Percentiles rank a stretch among this genome's conserved stretches.
Conservation (phyloP, 2,329 filamentous ascomycete genomes). For the Xylariaceae sp. region DNA sequence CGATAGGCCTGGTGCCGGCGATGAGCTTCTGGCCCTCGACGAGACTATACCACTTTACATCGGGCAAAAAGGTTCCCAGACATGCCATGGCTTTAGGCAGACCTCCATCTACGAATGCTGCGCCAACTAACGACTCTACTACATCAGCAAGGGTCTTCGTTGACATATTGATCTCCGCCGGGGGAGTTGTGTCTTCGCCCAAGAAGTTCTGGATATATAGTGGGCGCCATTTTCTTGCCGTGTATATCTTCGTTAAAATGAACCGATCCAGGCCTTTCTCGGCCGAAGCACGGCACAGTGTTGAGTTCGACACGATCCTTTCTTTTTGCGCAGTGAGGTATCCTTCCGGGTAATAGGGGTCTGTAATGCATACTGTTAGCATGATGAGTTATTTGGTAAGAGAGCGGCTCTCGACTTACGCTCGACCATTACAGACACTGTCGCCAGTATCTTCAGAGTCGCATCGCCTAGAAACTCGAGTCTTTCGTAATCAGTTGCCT, state of each 20-base stretch:
- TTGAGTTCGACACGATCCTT: conserved; percentile 65
- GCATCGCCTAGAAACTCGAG: conserved; percentile 85
- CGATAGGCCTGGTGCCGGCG: conserved; percentile 36
- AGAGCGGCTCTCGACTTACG: conserved; percentile 36
- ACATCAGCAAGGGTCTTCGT: conserved; percentile 84
- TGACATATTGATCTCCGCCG: conserved; percentile 31
- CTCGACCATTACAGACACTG: conserved; percentile 56
- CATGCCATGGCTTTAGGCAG: conserved; percentile 57
- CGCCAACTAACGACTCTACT: conserved; percentile 78
- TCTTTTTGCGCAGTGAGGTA: conserved; percentile 66
- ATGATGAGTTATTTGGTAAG: conserved; percentile 6
- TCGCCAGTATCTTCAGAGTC: conserved; percentile 69
- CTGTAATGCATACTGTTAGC: conserved; percentile 30
- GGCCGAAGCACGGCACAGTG: conserved; percentile 61
- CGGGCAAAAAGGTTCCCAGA: conserved; percentile 60
- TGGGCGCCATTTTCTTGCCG: conserved; percentile 66
- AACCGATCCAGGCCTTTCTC: conserved; percentile 63
- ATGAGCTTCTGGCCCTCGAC: conserved; percentile 39
- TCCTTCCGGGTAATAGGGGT: conserved; percentile 69
- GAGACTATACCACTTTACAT: conserved; percentile 50
- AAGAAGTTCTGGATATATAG: conserved; percentile 47
- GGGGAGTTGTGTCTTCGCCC: conserved; percentile 1
- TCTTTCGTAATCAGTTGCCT: conserved; percentile 67
- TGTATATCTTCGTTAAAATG: conserved; percentile 65
- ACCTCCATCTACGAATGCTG: conserved; percentile 64